These are phyloP conservation scores for Zygoascus bituminiphila DNA, from an alignment of 805 yeast genomes.

Conservation along the genomic window DNA sequence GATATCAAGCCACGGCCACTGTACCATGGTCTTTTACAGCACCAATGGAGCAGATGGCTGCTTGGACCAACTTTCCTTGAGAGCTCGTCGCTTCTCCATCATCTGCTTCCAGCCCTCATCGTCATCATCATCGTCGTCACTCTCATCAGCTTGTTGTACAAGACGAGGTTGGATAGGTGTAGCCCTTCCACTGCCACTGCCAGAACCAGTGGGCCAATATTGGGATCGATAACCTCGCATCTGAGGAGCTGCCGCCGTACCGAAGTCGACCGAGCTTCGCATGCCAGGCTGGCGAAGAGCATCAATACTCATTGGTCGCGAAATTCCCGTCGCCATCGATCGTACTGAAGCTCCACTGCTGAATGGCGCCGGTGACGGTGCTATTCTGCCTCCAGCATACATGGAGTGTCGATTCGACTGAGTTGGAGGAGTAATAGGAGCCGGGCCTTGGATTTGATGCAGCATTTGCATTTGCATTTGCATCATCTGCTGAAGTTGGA, in stretches of 20 bases:
- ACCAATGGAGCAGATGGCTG: slow-evolving; percentile 4
- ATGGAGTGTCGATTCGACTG: slow-evolving; percentile 4
- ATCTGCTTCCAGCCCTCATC: slow-evolving; percentile 21
- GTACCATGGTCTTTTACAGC: not conserved
- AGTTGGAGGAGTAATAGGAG: slow-evolving; percentile 5
- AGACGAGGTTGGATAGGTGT: not conserved
- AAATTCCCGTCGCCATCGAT: not conserved
- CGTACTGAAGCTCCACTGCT: not conserved
- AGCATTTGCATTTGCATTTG: slow-evolving; percentile 27
- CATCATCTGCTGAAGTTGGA: slow-evolving; percentile 27
- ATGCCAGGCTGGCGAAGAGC: not conserved
- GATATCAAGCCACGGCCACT: no score
- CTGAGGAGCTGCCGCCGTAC: not conserved
- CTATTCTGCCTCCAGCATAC: not conserved
- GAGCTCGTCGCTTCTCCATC: slow-evolving; percentile 17
- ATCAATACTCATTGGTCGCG: slow-evolving; percentile 5
- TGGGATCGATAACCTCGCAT: not conserved
- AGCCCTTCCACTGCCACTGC: not conserved
- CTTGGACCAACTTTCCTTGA: slow-evolving; percentile 18
- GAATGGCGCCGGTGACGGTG: not conserved
- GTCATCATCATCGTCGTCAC: slow-evolving; percentile 21
- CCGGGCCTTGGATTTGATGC: slow-evolving; percentile 16
- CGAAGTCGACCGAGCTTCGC: not conserved
- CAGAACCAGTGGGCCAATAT: not conserved
- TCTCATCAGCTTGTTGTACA: slow-evolving; percentile 3